phyloP scores from a whole-genome alignment of 805 yeast species.

The Grigorovia jiainica region DNA sequence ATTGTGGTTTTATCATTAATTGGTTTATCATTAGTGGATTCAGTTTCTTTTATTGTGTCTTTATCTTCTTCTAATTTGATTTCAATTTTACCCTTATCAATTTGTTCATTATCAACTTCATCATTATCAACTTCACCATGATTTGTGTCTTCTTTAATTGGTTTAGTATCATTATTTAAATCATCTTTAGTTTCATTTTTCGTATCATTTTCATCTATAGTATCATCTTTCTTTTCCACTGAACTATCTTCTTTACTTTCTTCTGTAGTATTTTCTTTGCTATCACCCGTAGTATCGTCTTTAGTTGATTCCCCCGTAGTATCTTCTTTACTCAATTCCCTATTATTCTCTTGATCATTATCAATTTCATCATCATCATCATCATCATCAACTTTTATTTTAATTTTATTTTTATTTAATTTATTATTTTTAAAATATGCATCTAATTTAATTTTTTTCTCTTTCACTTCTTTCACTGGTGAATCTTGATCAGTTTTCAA shows the following conservation, averaged over 20 bases:
- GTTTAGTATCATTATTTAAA: too few relatives aligned
- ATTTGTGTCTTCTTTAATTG: too few relatives aligned
- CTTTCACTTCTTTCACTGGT: neutral
- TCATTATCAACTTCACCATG: too few relatives aligned
- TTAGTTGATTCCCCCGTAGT: too few relatives aligned
- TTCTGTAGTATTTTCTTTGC: constrained; percentile 11
- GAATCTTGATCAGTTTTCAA: too few relatives aligned
- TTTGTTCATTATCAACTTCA: constrained; percentile 2
- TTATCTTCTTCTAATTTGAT: neutral
- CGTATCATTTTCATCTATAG: neutral
- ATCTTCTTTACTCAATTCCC: too few relatives aligned
- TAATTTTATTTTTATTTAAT: neutral
- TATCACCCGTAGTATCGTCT: constrained; percentile 14
- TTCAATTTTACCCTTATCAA: too few relatives aligned
- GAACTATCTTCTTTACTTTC: neutral
- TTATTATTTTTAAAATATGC: constrained; percentile 1
- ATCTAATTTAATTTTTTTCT: neutral
- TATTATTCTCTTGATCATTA: constrained; percentile 9
- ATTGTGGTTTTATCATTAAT: constrained; percentile 3
- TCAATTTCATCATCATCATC: neutral
- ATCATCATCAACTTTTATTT: constrained; percentile 12
- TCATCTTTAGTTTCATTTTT: constrained; percentile 1
- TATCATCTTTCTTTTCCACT: too few relatives aligned
- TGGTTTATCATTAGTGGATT: constrained; percentile 1
- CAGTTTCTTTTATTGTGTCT: neutral